Conservation (phyloP, 2,329 filamentous ascomycete species). For the Aulographum hederae region DNA sequence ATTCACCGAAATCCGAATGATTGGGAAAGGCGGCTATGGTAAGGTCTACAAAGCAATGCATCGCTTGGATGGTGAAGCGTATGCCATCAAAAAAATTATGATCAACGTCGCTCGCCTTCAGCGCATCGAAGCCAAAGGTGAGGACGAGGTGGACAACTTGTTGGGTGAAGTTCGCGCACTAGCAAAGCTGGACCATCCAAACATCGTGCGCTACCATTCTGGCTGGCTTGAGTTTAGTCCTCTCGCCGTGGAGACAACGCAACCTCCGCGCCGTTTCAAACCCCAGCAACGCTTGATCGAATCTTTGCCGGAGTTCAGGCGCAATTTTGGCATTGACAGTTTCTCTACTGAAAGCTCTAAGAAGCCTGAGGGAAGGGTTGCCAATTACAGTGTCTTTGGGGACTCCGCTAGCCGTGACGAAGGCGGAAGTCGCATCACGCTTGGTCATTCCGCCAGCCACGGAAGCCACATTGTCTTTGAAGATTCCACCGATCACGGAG, state of each 20-base stretch:
- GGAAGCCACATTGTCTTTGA: too few species aligned
- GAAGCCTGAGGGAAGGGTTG: too few species aligned
- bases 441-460: too few species aligned
- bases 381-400: too few species aligned
- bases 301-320: too few species aligned
- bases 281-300: not conserved
- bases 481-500: too few species aligned
- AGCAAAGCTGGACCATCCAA: slow-evolving; percentile 42
- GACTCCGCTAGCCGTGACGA: too few species aligned
- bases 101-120: slow-evolving; percentile 33
- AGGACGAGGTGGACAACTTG: slow-evolving; percentile 35
- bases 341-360: too few species aligned
- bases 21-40: slow-evolving; percentile 49
- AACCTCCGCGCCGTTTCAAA: not conserved
- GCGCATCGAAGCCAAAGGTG: slow-evolving; percentile 31
- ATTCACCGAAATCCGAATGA: slow-evolving; percentile 33
- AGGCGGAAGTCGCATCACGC: too few species aligned
- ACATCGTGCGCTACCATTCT: slow-evolving; percentile 48
- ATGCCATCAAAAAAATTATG: slow-evolving; percentile 48
- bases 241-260: not conserved
- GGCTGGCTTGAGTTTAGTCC: slow-evolving; percentile 39
- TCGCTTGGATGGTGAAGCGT: slow-evolving; percentile 40
- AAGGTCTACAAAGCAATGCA: slow-evolving; percentile 44
- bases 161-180: slow-evolving; percentile 43
- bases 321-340: too few species aligned